Percentiles rank a stretch among this genome's conserved stretches.
These are phyloP conservation scores for Linnemannia schmuckeri DNA, from an alignment of 192 early-diverging fungal species.

Conservation along the genomic window DNA sequence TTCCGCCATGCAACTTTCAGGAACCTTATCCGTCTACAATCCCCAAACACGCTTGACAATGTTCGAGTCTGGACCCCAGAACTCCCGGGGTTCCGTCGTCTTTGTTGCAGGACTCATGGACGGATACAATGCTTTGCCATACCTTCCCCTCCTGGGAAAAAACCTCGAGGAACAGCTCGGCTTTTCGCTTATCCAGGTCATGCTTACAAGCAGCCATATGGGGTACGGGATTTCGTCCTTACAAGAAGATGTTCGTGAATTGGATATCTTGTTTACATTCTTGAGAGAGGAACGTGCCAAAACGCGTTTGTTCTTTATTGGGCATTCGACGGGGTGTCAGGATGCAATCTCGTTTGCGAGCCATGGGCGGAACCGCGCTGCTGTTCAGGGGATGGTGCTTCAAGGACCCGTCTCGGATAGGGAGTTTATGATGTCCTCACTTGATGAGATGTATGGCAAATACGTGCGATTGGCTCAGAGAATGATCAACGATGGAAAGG, in stretches of 20 bases:
- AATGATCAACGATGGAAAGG: slow-evolving; percentile 51
- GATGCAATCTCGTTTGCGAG: slow-evolving; percentile 50
- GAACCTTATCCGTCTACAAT: slow-evolving; percentile 57
- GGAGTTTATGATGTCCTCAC: slow-evolving; percentile 35
- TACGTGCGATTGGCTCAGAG: slow-evolving; percentile 44
- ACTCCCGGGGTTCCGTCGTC: slow-evolving; percentile 36
- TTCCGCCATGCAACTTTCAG: slow-evolving; percentile 48
- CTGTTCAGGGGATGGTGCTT: slow-evolving; percentile 51
- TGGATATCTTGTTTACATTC: slow-evolving; percentile 51
- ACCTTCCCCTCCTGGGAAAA: slow-evolving; percentile 34
- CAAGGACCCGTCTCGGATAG: slow-evolving; percentile 63
- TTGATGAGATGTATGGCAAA: slow-evolving; percentile 42
- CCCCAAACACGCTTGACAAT: slow-evolving; percentile 56
- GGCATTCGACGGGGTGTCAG: slow-evolving; percentile 63
- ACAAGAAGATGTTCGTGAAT: slow-evolving; percentile 49
- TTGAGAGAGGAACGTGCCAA: slow-evolving; percentile 43
- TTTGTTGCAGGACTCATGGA: slow-evolving; percentile 60
- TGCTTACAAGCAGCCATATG: slow-evolving; percentile 56
- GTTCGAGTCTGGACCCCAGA: slow-evolving; percentile 56
- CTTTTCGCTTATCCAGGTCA: slow-evolving; percentile 58
- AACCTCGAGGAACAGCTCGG: slow-evolving; percentile 21
- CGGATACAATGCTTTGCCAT: slow-evolving; percentile 60
- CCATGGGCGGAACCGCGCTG: slow-evolving; percentile 24
- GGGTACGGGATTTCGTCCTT: slow-evolving; percentile 58
- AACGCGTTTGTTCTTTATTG: slow-evolving; percentile 51